Conservation (phyloP, 2,329 filamentous ascomycete genomes). For the Cercospora sesami region DNA sequence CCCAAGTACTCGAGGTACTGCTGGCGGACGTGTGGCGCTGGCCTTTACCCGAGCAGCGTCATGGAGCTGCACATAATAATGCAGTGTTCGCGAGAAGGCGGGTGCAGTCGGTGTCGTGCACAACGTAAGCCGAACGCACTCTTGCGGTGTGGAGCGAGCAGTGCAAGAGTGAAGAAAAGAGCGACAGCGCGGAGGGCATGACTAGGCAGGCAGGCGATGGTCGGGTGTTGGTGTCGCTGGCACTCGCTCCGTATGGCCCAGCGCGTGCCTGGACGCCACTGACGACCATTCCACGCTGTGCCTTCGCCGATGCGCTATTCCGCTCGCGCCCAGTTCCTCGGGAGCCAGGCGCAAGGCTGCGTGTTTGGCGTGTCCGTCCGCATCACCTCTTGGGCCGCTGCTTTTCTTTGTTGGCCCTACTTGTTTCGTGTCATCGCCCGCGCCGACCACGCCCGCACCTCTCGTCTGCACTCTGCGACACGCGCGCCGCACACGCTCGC, state of each 20-base stretch:
- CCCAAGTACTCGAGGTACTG: neutral
- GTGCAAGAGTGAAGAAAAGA: neutral
- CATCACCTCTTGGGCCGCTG: neutral
- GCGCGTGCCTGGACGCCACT: constrained; percentile 11
- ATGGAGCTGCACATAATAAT: neutral
- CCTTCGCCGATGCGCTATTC: neutral
- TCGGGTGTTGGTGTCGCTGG: neutral
- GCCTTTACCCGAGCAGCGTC: neutral
- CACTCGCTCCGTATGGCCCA: constrained; percentile 11
- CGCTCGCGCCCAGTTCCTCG: constrained; percentile 2
- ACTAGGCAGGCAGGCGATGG: neutral
- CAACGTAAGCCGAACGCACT: neutral
- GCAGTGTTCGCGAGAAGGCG: neutral
- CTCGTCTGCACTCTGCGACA: constrained; percentile 10
- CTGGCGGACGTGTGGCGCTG: neutral
- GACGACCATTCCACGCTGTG: constrained; percentile 9
- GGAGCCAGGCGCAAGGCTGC: neutral
- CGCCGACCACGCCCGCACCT: neutral
- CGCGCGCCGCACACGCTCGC: neutral
- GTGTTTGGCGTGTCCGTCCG: neutral
- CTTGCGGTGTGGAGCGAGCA: neutral
- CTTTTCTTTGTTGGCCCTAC: neutral
- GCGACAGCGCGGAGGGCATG: neutral
- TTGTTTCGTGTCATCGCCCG: neutral
- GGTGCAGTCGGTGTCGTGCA: neutral